These are phyloP conservation scores for Scheffersomyces segobiensis DNA, from an alignment of 1,139 yeast genomes.

Conservation along the genomic window DNA sequence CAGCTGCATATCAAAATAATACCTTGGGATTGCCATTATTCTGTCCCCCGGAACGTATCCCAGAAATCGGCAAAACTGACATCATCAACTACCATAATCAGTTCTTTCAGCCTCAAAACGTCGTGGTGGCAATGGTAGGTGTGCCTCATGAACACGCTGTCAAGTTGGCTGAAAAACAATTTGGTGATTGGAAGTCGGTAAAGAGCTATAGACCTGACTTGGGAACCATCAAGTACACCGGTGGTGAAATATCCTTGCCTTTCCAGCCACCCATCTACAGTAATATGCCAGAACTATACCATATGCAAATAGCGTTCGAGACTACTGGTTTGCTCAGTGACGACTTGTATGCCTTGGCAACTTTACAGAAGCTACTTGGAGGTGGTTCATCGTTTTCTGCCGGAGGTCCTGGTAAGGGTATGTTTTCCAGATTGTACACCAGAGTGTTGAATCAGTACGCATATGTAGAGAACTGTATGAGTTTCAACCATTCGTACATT, in stretches of 20 bases:
- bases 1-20: constrained; percentile 69
- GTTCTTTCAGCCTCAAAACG: constrained; percentile 77
- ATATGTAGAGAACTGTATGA: constrained; percentile 83
- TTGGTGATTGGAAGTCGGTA: constrained; percentile 59
- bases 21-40: constrained; percentile 86
- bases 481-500: constrained; percentile 87
- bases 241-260: constrained; percentile 76
- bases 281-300: constrained; percentile 78
- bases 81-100: constrained; percentile 62
- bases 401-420: constrained; percentile 99
- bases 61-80: constrained; percentile 51
- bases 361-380: constrained; percentile 88
- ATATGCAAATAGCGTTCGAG: constrained; percentile 85
- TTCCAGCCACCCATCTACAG: constrained; percentile 67
- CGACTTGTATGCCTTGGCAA: constrained; percentile 88
- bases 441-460: constrained; percentile 90
- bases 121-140: constrained; percentile 89
- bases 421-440: constrained; percentile 93
- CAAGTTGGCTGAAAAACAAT: constrained; percentile 58
- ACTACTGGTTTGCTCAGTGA: constrained; percentile 83
- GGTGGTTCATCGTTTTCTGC: constrained; percentile 98
- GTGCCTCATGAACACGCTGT: constrained; percentile 72
- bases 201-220: constrained; percentile 32
- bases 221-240: constrained; percentile 64
- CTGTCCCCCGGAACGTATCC: constrained; percentile 73